phyloP scores from a whole-genome alignment of 129 eudicot genomes.

The Flaveria brownii region DNA sequence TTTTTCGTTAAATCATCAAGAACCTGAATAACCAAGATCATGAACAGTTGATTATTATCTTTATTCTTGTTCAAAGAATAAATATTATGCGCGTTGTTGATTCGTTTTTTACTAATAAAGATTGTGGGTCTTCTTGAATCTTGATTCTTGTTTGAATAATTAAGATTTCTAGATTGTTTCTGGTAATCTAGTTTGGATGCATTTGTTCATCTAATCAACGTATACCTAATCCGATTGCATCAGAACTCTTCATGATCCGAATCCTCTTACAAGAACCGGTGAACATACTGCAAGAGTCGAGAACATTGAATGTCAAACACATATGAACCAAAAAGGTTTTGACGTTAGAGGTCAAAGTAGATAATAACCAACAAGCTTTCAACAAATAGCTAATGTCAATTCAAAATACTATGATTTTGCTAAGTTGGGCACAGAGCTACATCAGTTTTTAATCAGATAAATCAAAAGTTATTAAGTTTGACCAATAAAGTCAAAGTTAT shows the following conservation, averaged over 20 bases:
- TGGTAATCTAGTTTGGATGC: neutral
- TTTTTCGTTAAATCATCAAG: neutral
- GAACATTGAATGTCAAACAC: conserved; percentile 20
- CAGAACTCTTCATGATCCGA: conserved; percentile 78
- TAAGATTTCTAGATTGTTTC: neutral
- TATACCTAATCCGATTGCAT: conserved; percentile 66
- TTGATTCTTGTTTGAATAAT: neutral
- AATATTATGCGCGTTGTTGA: neutral
- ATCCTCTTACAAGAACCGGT: conserved; percentile 63
- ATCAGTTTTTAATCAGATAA: neutral
- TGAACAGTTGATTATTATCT: neutral
- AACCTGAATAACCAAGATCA: neutral
- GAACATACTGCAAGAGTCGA: conserved; percentile 58
- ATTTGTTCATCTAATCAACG: neutral
- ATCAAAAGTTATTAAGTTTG: conserved; percentile 1
- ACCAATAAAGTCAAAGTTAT: conserved; percentile 28
- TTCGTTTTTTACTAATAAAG: neutral
- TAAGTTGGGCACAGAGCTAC: neutral
- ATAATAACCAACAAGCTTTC: neutral
- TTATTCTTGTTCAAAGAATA: neutral
- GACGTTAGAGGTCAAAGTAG: conserved; percentile 13
- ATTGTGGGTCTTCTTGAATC: neutral
- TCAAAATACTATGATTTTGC: neutral
- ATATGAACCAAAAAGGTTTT: neutral
- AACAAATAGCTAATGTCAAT: neutral